A percentile compares a stretch with the other conserved stretches of the same genome.
Evolutionary conservation across 768 basidiomycete genomes (phyloP).

Genomic region (Agrocybe chaxingu): DNA sequence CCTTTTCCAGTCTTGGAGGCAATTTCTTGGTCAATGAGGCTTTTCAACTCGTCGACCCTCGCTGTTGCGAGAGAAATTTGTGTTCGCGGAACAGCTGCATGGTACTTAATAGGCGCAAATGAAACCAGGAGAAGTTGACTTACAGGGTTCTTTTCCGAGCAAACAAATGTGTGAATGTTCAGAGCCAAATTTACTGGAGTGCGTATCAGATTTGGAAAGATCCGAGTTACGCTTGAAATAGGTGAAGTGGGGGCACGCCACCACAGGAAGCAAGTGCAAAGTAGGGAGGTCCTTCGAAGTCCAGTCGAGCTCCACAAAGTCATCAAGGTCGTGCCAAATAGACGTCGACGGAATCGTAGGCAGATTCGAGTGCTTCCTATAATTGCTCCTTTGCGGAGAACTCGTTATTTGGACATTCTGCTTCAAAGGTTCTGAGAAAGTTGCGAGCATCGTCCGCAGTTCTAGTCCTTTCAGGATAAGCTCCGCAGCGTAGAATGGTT

Average conservation of each 20-base stretch:
- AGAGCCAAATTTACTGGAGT: constrained; percentile 76
- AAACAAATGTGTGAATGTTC: constrained; percentile 83
- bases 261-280: constrained; percentile 68
- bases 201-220: constrained; percentile 34
- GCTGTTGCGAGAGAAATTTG: constrained; percentile 59
- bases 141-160: constrained; percentile 70
- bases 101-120: constrained; percentile 6
- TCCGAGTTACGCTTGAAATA: constrained; percentile 68
- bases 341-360: constrained; percentile 41
- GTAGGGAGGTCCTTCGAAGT: constrained; percentile 47
- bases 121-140: constrained; percentile 19
- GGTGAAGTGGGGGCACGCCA: constrained; percentile 78
- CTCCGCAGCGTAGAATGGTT: constrained; percentile 87
- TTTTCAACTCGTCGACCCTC: constrained; percentile 51
- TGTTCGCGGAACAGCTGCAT: constrained; percentile 56
- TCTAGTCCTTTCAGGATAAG: constrained; percentile 75
- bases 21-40: constrained; percentile 7
- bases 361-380: constrained; percentile 44
- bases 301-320: constrained; percentile 82
- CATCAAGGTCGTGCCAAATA: constrained; percentile 74
- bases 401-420: constrained; percentile 47
- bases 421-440: constrained; percentile 73
- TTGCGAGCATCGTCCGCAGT: constrained; percentile 73
- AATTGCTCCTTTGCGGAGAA: constrained; percentile 44
- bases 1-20: constrained; percentile 2